These are phyloP conservation scores for Phaeosphaeria sp. DNA, from an alignment of 2,329 filamentous ascomycete genomes.

Conservation along the genomic window DNA sequence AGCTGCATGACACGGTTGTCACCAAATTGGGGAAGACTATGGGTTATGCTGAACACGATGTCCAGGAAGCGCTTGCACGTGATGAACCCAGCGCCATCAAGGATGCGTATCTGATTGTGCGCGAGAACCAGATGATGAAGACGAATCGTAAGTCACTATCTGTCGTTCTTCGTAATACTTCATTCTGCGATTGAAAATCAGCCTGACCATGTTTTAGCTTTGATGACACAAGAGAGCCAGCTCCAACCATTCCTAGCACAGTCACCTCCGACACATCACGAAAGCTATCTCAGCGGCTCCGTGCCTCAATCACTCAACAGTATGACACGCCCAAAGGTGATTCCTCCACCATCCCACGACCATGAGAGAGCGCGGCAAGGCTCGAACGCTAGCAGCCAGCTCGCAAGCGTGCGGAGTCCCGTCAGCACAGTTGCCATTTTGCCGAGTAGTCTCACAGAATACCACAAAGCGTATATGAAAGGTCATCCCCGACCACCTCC, in stretches of 20 bases:
- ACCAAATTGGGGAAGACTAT: constrained; percentile 97
- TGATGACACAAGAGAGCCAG: constrained; percentile 59
- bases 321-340: constrained; percentile 39
- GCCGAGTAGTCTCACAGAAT: constrained; percentile 87
- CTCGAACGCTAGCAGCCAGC: constrained; percentile 51
- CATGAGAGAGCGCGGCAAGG: constrained; percentile 53
- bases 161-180: too few species aligned
- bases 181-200: too few species aligned
- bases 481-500: constrained; percentile 55
- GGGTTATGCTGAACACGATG: constrained; percentile 94
- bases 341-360: constrained; percentile 30
- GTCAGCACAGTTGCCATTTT: constrained; percentile 87
- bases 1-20: constrained; percentile 89
- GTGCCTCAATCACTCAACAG: constrained; percentile 44
- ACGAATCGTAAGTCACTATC: constrained; percentile 75
- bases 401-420: constrained; percentile 49
- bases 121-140: constrained; percentile 97
- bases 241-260: constrained; percentile 62
- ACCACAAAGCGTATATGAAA: constrained; percentile 90
- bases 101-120: constrained; percentile 96
- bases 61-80: constrained; percentile 89
- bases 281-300: constrained; percentile 42
- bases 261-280: constrained; percentile 60
- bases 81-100: constrained; percentile 98
- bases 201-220: constrained; percentile 51